Conservation (phyloP, 2,329 filamentous ascomycete genomes). For the Alternaria triticimaculans region DNA sequence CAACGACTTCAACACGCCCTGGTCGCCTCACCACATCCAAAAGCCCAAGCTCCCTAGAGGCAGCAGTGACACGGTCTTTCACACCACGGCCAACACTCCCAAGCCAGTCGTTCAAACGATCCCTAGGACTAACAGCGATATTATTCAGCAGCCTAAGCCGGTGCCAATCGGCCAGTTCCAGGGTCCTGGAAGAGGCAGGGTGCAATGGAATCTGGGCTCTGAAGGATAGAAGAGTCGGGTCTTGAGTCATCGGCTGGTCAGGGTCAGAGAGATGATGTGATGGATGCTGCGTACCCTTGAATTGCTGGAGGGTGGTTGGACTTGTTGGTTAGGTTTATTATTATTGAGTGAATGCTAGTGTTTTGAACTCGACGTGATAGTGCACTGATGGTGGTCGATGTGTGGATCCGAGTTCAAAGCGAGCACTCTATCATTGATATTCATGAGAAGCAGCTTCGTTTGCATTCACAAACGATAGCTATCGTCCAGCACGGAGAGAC, state of each 20-base stretch:
- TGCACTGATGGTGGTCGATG: too few species aligned
- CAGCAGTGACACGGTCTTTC: constrained; percentile 32
- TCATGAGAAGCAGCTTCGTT: background rate
- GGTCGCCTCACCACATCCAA: constrained; percentile 30
- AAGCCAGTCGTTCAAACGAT: constrained; percentile 19
- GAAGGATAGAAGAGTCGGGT: constrained; percentile 21
- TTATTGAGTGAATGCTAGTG: background rate
- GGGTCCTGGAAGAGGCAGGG: constrained; percentile 26
- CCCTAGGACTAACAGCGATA: constrained; percentile 35
- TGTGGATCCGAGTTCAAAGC: background rate
- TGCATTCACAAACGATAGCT: constrained; percentile 6
- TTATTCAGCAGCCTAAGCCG: constrained; percentile 37
- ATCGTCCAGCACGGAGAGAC: constrained; percentile 4
- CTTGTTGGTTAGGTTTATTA: background rate
- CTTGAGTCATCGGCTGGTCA: background rate
- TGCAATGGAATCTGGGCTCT: constrained; percentile 46
- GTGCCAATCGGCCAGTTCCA: constrained; percentile 27
- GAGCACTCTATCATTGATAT: constrained; percentile 5
- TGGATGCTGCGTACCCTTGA: background rate
- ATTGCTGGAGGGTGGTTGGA: background rate
- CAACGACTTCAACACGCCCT: constrained; percentile 27
- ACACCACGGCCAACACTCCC: constrained; percentile 8
- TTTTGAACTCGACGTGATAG: too few species aligned
- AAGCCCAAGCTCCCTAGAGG: constrained; percentile 24
- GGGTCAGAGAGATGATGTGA: background rate